Evolutionary conservation across 2,329 filamentous ascomycete species (phyloP), one percentile per base, ranked within the genome.

Genomic region (Rhynchosporium agropyri): DNA sequence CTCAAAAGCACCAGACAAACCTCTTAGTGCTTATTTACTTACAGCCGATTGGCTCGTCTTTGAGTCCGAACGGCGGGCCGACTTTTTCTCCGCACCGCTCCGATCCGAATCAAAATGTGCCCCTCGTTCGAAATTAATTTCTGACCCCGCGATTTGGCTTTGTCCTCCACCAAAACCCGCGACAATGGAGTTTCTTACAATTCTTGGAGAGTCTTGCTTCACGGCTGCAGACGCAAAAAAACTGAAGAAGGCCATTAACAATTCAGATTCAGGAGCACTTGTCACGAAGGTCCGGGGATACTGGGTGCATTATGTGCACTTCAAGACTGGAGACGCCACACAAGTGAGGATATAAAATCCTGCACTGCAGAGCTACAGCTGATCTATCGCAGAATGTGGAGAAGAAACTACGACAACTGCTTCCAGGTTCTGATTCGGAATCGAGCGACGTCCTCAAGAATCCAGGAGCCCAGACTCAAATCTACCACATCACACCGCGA

Each of bases 401-500:
- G 55, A 61, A 60, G 45, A 69, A 70, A 58, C 38, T 74, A 4
- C 58, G 65, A n/a, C 66, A 71, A 50, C 61, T 73, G 40, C 67
- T 74, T 15, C 71, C 69, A 26, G 66, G 63, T 29, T 33, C 60
- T 4, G 38, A 63, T 51, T 54, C 61, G 4, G 60, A 65, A 54
- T 61, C 60, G 12, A 58, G 42, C 42, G 31, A 38, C 49, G 48
- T 72, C n/a, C 51, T 65, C 26, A 48, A 42, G 45, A 62, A 61
- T 6, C 31, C 63, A 45, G 64, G 63, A 51, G 59, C 43, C n/a
- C 20, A 56, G 8, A 67, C 62, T 13, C 59, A 66, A 49, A 58
- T 69, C n/a, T 72, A 69, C 74, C 91, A 92, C 74, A 83, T 97
- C 63, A 87, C 84, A 53, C 94, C 94, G 26, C 86, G 94, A 69